Evolutionary conservation across 257 asterid genomes (phyloP).

Genomic region (Rhazya stricta): DNA sequence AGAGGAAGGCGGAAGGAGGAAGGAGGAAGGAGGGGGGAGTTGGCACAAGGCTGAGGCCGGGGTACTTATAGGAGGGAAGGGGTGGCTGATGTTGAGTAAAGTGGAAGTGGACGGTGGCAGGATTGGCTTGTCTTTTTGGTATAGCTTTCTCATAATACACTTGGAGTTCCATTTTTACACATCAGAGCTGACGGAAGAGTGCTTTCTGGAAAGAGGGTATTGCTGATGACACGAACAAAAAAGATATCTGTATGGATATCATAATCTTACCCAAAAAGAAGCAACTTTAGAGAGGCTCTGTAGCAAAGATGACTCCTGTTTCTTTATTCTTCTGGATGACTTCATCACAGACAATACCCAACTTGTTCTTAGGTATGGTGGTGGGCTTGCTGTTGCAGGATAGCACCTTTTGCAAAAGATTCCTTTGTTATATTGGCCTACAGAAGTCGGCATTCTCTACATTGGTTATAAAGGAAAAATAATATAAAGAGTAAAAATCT

Average conservation of each 20-base stretch:
- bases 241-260: slow-evolving; percentile 18
- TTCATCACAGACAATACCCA: slow-evolving; percentile 8
- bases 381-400: slow-evolving; percentile 5
- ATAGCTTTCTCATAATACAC: slow-evolving; percentile 36
- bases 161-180: slow-evolving; percentile 40
- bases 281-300: slow-evolving; percentile 2
- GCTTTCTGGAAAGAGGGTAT: slow-evolving; percentile 22
- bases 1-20: neutral
- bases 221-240: slow-evolving; percentile 31
- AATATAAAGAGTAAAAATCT: too few relatives aligned
- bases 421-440: neutral
- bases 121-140: slow-evolving; percentile 22
- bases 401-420: neutral
- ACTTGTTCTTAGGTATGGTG: slow-evolving; percentile 5
- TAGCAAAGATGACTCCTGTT: neutral
- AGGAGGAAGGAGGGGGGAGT: slow-evolving; percentile 31
- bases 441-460: neutral
- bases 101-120: slow-evolving; percentile 25
- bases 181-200: slow-evolving; percentile 36
- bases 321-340: neutral
- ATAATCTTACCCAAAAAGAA: slow-evolving; percentile 11
- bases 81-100: slow-evolving; percentile 29
- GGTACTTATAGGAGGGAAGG: neutral
- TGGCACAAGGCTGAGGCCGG: slow-evolving; percentile 4
- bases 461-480: neutral